Evolutionary conservation across 192 early-diverging fungal species (phyloP), one percentile per base, ranked within the genome.

Genomic region (Cetraspora pellucida): DNA sequence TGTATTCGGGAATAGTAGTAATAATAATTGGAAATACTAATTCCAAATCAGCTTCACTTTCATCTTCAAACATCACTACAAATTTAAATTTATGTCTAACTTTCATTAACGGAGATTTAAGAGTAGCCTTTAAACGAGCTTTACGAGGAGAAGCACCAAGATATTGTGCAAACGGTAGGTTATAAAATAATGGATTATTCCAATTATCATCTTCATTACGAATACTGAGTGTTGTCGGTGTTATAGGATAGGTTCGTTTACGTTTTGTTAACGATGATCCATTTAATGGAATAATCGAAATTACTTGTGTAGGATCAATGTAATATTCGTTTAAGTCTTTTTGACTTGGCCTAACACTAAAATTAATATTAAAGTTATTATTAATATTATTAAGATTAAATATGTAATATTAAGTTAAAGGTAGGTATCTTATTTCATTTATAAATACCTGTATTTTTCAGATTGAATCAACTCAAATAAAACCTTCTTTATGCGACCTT

Each of bases 181-280:
- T 76, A 55, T 55, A 76, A 66, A 59, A 66, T 37, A 76, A 66
- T 9, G 61, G 74, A 55, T 65, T 66, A 31, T 76, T 66, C 74
- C 74, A 76, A 54, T 25, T 31, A 43, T 76, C 74, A 46, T 52
- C 61, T 43, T 65, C 61, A 66, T 66, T n/a, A 37, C 16, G 7
- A 46, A 76, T 21, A 19, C 13, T 76, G 9, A 76, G 43, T 6
- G 49, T 46, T 1, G 74, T 76, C 30, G 74, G 63, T 44, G 66
- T 66, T 37, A 76, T 76, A 11, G 63, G 74, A 66, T 76, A 63
- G 31, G 61, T 46, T n/a, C 74, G 21, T 21, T 66, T 66, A n/a
- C 63, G 46, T 54, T 76, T 76, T 28, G 47, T 52, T 8, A 10
- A 6, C 16, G 61, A 55, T 19, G 63, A 50, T 37, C 46, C 47